phyloP scores from a whole-genome alignment of 805 yeast species.

The Schwanniomyces vanrijiae region DNA sequence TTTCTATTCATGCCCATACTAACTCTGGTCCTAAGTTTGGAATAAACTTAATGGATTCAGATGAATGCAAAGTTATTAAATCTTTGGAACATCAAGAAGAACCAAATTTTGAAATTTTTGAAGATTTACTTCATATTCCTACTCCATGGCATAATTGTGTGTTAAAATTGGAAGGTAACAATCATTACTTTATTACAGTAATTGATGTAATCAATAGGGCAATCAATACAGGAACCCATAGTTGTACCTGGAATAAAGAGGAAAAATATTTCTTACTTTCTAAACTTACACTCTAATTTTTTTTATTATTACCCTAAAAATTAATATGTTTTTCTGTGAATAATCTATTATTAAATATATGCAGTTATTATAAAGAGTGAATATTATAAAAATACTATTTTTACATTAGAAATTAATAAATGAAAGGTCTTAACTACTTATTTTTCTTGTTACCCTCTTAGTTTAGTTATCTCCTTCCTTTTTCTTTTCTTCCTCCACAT shows the following conservation, averaged over 20 bases:
- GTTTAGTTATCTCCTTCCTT: too few species aligned
- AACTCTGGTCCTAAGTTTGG: constrained; percentile 64
- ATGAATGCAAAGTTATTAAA: constrained; percentile 46
- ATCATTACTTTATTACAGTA: constrained; percentile 23
- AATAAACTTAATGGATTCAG: constrained; percentile 42
- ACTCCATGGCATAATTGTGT: constrained; percentile 68
- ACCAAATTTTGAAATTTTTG: constrained; percentile 45
- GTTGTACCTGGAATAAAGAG: constrained; percentile 24
- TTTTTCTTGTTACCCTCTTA: too few species aligned
- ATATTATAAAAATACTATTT: too few species aligned
- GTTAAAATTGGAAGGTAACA: constrained; percentile 39
- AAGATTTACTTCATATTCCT: constrained; percentile 60
- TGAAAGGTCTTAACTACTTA: too few species aligned
- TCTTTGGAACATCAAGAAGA: constrained; percentile 39
- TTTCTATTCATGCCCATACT: constrained; percentile 62
- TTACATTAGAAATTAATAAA: too few species aligned
- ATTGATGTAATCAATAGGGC: constrained; percentile 18
- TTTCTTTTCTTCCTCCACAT: too few species aligned
- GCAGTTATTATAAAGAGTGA: neutral
- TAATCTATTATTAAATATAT: neutral
- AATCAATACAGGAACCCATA: constrained; percentile 13
- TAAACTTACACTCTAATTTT: neutral
- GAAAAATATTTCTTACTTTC: constrained; percentile 8
- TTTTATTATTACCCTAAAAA: neutral
- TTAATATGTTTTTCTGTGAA: neutral